phyloP scores from a whole-genome alignment of 2,329 filamentous ascomycete species.

The Penicillium occitanis region DNA sequence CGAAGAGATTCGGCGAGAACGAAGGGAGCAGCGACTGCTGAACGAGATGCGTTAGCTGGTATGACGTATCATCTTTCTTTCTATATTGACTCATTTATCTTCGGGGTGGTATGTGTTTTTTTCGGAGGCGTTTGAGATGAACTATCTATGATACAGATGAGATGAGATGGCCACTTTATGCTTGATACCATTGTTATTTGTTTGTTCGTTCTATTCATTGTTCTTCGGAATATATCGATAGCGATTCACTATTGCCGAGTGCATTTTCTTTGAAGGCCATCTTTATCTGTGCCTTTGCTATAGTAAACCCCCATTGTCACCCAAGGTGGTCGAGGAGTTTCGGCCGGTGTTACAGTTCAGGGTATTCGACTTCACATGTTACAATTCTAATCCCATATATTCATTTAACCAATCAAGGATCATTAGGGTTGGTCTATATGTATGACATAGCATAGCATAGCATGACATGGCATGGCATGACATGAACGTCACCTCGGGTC shows the following conservation, averaged over 20 bases:
- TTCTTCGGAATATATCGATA: background rate
- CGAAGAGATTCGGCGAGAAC: constrained; percentile 45
- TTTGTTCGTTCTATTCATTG: background rate
- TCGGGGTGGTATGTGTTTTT: background rate
- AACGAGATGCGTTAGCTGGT: background rate
- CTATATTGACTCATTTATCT: background rate
- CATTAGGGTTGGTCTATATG: background rate
- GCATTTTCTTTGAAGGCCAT: background rate
- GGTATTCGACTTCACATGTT: background rate
- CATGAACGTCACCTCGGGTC: background rate
- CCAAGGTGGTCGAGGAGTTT: background rate
- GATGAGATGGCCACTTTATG: background rate
- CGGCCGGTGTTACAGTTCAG: background rate
- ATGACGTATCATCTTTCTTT: background rate
- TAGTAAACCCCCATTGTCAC: background rate
- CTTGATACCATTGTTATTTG: background rate
- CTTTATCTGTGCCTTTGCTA: background rate
- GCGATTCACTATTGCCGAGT: too few species aligned
- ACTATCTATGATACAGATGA: background rate
- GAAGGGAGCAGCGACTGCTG: constrained; percentile 29
- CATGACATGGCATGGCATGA: background rate
- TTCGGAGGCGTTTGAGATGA: background rate
- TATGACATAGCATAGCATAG: background rate
- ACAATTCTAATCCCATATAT: too few species aligned
- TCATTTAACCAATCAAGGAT: background rate